Evolutionary conservation across 805 yeast species (phyloP), one percentile per base, ranked within the genome.

Genomic region (Scheffersomyces lignosus): DNA sequence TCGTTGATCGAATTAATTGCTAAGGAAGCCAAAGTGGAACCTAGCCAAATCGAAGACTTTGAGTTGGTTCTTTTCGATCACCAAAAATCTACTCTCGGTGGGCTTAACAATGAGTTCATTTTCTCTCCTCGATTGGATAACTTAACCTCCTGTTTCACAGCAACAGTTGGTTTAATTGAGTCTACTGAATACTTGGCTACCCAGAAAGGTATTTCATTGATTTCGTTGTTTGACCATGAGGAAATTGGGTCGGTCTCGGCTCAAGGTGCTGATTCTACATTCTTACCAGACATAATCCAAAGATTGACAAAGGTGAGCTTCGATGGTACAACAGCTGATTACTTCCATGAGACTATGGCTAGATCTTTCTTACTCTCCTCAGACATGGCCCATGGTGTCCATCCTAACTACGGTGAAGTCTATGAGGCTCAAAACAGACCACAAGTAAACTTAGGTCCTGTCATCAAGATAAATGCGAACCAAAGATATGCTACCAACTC

Each of bases 301-400:
- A 77, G 97, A 54, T 61, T 90, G 31, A 75, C 89, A 1, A 52
- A 41, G 20, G 35, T 49, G 24, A 48, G 54, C 36, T 48, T 49
- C 17, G 37, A 51, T 9, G 51, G 48, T 2, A 51, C 58, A 5
- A 27, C 38, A 3, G 47, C 34, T 1, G 52, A 53, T 27, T 60
- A 60, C 28, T 71, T 77, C 41, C 63, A 75, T 39, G 78, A 81
- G 34, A 59, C 83, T 1, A 72, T 81, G 64, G 73, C 90, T 6
- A 83, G 82, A 57, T 88, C 97, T 1, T 90, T 93, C 61, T 75
- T 91, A 49, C 61, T 93, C 30, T 90, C 97, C 0, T 87, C 96
- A 0, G 99, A 91, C 60, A 93, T 89, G 80, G 96, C 98, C 1
- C 99, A 91, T 58, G 98, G 96, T 22, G 84, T 91, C 26, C 96